Base-by-base conservation (phyloP, 2,329 filamentous ascomycete species). In the Neonectria sp. region DNA sequence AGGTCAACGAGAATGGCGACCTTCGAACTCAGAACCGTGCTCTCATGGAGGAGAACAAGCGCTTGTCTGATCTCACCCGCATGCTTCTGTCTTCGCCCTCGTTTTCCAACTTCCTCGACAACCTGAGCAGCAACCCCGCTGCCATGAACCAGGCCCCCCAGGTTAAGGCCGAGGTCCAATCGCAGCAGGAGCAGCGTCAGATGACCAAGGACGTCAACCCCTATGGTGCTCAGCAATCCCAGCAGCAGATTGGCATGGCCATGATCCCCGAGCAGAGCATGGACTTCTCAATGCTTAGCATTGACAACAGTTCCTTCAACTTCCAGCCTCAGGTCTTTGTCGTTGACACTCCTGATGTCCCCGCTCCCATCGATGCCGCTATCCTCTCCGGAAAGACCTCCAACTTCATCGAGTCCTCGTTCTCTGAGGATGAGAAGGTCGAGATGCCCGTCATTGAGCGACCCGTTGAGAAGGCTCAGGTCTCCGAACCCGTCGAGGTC, bases 41-140 rank as follows among this genome's bases (percentile, higher is more conserved):
- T 43, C 88, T 99, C 21, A 84, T 90, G 73, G 93, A 97, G 53
- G 95, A 97, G 86, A 97, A 97, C 82, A 91, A 91, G 77, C 93
- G 93, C 55, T 85, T 95, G 59, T 90, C 89, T 9, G 92, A 94
- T 72, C 85, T 95, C 21, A 93, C 92, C n/a, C 92, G 91, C 79
- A 94, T 94, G 89, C 90, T 95, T 31, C 86, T 95, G 21, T 90
- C 90, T 6, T 95, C 94, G 7, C 88, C 93, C 15, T 92, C 94
- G 7, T 97, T 98, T 82, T 94, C 89, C 71, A 92, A 89, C 82
- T 95, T 93, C 78, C 87, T 98, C 51, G 90, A 93, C 75, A 88
- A 91, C 58, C 86, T 94, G 43, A 91, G 89, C 80, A 81, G 85
- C 71, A 91, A 90, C 76, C 87, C 89, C 17, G 73, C 85, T 15